Evolutionary conservation across 805 yeast genomes (phyloP), one percentile per base, ranked within the genome.

Genomic region (Wickerhamiella azymoides): DNA sequence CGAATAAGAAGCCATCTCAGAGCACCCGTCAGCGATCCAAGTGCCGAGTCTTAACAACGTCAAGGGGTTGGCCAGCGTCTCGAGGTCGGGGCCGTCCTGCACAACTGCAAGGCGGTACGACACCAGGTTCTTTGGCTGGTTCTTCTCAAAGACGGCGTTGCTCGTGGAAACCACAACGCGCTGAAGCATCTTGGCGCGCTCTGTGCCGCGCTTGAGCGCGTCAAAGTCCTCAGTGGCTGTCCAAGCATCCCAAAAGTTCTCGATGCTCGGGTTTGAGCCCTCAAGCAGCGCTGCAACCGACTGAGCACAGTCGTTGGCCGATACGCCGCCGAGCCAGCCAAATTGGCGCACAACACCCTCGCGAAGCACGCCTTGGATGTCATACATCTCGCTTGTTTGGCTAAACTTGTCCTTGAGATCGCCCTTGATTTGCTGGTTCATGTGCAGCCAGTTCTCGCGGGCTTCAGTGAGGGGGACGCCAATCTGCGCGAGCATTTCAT

Each of bases 221-320:
- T 77, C 79, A 50, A 74, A 70, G 26, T 57, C 53, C 28, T 63
- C 78, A 36, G 75, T 57, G 1, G 81, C 75, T 57, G 76, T 82
- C 82, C 83, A 77, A 40, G 79, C 74, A 28, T 66, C 62, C 83
- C 83, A 77, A 51, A 77, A 77, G 57, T 84, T 83, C 45, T 72
- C 72, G 7, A 83, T 76, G 94, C 94, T 18, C 28, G 21, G 30
- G 25, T 11, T 45, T 14, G 53, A 55, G 5, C 49, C 40, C 57
- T 92, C 96, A 19, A 92, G 64, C 45, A 89, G 61, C 2, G 97
- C 96, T 3, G 86, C 74, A 8, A 92, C 65, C 0, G 95, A 75
- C 57, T 92, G 96, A 3, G 84, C 95, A 57, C 81, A 85, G 60
- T 92, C 99, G 62, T 85, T 83, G 0, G 97, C 97, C 33, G 93